These are phyloP conservation scores for Cyathus striatus DNA, from an alignment of 768 basidiomycete species.

Conservation along the genomic window DNA sequence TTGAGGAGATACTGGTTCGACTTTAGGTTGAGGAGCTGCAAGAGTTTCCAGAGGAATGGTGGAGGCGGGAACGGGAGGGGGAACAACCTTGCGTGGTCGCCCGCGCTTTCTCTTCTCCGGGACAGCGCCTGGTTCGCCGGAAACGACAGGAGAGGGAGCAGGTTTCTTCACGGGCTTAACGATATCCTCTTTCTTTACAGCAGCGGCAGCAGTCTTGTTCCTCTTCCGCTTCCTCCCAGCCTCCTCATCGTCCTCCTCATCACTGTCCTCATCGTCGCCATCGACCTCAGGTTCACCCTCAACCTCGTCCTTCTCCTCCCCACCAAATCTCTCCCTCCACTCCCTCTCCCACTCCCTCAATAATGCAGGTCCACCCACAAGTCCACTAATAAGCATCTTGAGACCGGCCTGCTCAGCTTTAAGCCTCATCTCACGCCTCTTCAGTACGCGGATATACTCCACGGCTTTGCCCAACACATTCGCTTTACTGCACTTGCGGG, in stretches of 20 bases:
- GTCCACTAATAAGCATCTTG: slow-evolving; percentile 59
- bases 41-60: too few relatives aligned
- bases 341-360: slow-evolving; percentile 73
- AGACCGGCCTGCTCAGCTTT: slow-evolving; percentile 73
- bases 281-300: slow-evolving; percentile 46
- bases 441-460: slow-evolving; percentile 87
- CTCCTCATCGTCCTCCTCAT: slow-evolving; percentile 37
- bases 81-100: slow-evolving; percentile 68
- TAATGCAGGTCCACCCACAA: slow-evolving; percentile 71
- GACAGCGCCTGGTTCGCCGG: slow-evolving; percentile 23
- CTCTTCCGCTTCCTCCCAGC: slow-evolving; percentile 62
- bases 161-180: slow-evolving; percentile 44
- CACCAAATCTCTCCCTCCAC: slow-evolving; percentile 72
- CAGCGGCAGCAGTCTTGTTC: slow-evolving; percentile 27
- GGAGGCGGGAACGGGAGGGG: slow-evolving; percentile 38
- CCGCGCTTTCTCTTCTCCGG: slow-evolving; percentile 84
- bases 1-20: not conserved
- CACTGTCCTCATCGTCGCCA: slow-evolving; percentile 56
- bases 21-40: slow-evolving; percentile 10
- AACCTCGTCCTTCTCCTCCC: slow-evolving; percentile 68
- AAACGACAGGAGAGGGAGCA: slow-evolving; percentile 14
- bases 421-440: slow-evolving; percentile 69
- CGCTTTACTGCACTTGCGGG: slow-evolving; percentile 87
- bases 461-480: slow-evolving; percentile 88
- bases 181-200: slow-evolving; percentile 22